Percentiles rank a stretch among this genome's conserved stretches.
Evolutionary conservation across 2,329 filamentous ascomycete genomes (phyloP).

Genomic region (Simplicillium aogashimaense): DNA sequence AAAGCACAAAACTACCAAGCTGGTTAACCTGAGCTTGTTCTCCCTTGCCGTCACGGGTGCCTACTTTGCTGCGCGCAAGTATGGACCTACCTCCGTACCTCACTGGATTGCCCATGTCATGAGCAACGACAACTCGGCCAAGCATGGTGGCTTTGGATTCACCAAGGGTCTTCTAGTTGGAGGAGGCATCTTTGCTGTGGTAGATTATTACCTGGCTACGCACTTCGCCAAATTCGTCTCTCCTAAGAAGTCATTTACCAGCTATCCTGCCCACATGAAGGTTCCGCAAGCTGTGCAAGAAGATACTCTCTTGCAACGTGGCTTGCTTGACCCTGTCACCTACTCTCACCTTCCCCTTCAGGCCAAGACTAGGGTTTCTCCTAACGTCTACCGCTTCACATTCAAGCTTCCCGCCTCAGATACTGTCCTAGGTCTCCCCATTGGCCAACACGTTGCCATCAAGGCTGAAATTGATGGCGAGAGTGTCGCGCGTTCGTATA

Average conservation of each 20-base stretch:
- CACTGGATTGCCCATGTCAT: conserved; percentile 3
- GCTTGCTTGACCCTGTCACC: conserved; percentile 37
- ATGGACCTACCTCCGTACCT: conserved; percentile 1
- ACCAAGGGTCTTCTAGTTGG: conserved; percentile 26
- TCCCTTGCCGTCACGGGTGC: conserved; percentile 11
- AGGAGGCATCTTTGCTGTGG: conserved; percentile 19
- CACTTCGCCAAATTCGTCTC: conserved; percentile 20
- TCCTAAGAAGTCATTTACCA: conserved; percentile 19
- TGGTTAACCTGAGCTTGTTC: conserved; percentile 11
- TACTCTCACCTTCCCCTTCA: conserved; percentile 36
- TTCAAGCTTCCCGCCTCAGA: conserved; percentile 35
- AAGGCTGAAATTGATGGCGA: conserved; percentile 34
- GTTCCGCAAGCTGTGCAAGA: conserved; percentile 23
- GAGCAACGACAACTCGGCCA: conserved; percentile 5
- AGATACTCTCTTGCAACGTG: conserved; percentile 27
- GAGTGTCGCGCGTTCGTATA: conserved; percentile 41
- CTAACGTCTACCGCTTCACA: conserved; percentile 33
- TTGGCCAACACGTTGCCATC: conserved; percentile 47
- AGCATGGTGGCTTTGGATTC: conserved; percentile 18
- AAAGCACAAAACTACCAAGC: conserved; percentile 1
- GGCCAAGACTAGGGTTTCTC: conserved; percentile 26
- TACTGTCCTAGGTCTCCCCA: conserved; percentile 41
- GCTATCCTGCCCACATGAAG: conserved; percentile 28
- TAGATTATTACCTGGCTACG: conserved; percentile 18
- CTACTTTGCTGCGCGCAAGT: conserved; percentile 10